These are phyloP conservation scores for Scenedesmus sp. DNA, from an alignment of 163 green algal species.

Conservation along the genomic window DNA sequence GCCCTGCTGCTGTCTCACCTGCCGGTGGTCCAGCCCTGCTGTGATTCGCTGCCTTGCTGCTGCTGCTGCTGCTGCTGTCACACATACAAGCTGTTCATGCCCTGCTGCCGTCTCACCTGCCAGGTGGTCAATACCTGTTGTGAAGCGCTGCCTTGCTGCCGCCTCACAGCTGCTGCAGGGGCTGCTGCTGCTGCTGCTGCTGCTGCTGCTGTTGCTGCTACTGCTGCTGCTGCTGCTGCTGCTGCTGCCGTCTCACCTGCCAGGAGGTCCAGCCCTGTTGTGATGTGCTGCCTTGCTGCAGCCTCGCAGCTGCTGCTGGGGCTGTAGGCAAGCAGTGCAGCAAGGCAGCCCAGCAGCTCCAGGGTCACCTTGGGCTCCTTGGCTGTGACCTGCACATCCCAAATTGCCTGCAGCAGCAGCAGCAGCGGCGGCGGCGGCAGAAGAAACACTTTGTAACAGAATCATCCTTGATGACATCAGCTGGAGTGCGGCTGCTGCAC, in stretches of 20 bases:
- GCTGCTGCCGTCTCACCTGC: background rate
- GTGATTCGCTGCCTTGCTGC: too few species aligned
- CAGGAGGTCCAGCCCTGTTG: background rate
- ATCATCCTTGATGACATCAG: too few species aligned
- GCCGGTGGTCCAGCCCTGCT: too few species aligned
- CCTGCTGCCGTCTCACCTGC: too few species aligned
- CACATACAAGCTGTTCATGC: too few species aligned
- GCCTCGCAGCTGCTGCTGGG: background rate
- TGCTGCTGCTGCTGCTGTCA: too few species aligned
- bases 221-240: background rate
- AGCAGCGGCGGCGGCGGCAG: background rate
- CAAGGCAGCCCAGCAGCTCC: conserved; percentile 17
- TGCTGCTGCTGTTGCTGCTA: too few species aligned
- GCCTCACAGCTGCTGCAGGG: background rate
- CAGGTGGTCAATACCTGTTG: too few species aligned
- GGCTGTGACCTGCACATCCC: conserved; percentile 37
- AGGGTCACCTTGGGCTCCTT: conserved; percentile 13
- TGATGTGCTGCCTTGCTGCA: background rate
- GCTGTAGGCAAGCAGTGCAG: conserved; percentile 21
- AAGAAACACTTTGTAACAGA: too few species aligned
- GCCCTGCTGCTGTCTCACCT: background rate
- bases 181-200: background rate
- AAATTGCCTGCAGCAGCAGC: conserved; percentile 5
- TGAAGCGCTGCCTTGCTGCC: too few species aligned
- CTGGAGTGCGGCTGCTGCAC: too few species aligned